phyloP scores from a whole-genome alignment of 2,329 filamentous ascomycete genomes.

The Anthostomella pinea region DNA sequence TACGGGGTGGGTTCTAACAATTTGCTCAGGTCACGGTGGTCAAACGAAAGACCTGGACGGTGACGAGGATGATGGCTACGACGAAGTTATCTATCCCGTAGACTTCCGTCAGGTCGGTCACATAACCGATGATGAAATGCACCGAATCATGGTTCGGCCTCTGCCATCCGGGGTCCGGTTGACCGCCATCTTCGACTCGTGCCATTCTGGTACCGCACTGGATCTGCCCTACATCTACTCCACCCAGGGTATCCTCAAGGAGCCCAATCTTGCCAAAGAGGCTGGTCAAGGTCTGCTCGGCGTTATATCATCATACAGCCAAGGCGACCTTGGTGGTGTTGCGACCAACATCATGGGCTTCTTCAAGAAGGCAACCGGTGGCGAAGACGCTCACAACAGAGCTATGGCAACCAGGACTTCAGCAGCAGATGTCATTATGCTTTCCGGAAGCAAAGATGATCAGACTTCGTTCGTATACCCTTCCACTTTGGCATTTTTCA shows the following conservation, averaged over 20 bases:
- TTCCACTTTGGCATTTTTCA: constrained; percentile 25
- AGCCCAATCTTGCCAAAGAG: constrained; percentile 78
- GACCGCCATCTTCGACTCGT: constrained; percentile 79
- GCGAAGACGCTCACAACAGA: constrained; percentile 72
- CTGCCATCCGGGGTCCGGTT: constrained; percentile 80
- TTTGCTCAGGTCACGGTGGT: constrained; percentile 63
- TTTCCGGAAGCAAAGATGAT: constrained; percentile 92
- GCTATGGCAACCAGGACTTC: constrained; percentile 88
- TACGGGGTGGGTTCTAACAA: constrained; percentile 15
- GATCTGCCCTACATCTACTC: constrained; percentile 79
- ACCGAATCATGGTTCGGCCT: constrained; percentile 71
- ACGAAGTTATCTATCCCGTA: constrained; percentile 77
- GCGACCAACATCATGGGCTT: constrained; percentile 76
- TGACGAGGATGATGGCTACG: constrained; percentile 74
- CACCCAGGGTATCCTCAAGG: constrained; percentile 76
- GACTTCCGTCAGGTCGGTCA: constrained; percentile 68
- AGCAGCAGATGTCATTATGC: constrained; percentile 95
- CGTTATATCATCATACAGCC: constrained; percentile 74
- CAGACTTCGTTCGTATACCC: constrained; percentile 74
- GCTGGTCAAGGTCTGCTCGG: constrained; percentile 69
- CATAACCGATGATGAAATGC: constrained; percentile 77
- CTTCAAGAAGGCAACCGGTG: constrained; percentile 81
- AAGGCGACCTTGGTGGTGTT: constrained; percentile 80
- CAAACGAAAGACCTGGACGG: constrained; percentile 72
- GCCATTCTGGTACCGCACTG: constrained; percentile 74